Conservation (phyloP, 257 asterid species). For the Solanum paucissectum region DNA sequence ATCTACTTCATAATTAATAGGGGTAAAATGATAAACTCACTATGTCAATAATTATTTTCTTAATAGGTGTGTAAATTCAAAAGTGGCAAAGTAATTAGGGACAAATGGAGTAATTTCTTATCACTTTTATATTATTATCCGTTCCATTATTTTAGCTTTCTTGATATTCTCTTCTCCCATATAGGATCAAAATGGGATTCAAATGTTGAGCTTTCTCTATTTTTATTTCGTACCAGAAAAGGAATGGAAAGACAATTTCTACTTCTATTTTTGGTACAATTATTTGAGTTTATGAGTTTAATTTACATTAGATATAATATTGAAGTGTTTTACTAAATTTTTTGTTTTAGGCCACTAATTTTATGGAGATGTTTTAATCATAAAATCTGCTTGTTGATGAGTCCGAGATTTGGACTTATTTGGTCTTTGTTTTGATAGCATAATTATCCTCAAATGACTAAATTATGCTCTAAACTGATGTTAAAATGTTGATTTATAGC, state of each 20-base stretch:
- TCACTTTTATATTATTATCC: neutral
- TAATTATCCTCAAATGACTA: too few species aligned
- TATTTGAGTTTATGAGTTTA: neutral
- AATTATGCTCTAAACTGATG: too few species aligned
- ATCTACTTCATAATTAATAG: neutral
- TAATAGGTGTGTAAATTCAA: neutral
- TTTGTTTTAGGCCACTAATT: neutral
- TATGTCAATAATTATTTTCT: neutral
- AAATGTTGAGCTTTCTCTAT: neutral
- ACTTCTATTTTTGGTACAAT: too few species aligned
- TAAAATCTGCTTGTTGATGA: too few species aligned
- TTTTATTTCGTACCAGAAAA: neutral
- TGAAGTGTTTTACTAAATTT: neutral
- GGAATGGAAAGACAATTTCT: neutral
- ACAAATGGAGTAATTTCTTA: too few species aligned
- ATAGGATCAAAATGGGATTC: neutral
- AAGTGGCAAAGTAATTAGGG: neutral
- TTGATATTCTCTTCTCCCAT: neutral
- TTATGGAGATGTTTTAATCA: neutral
- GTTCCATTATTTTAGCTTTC: neutral
- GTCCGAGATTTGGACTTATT: too few species aligned
- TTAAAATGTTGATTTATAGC: too few species aligned
- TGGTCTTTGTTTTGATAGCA: too few species aligned
- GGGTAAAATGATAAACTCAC: neutral
- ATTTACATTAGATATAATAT: too few species aligned